Percentiles rank a stretch among this genome's conserved stretches.
phyloP scores from a whole-genome alignment of 805 yeast species.

The Saccharomycopsis sp. region DNA sequence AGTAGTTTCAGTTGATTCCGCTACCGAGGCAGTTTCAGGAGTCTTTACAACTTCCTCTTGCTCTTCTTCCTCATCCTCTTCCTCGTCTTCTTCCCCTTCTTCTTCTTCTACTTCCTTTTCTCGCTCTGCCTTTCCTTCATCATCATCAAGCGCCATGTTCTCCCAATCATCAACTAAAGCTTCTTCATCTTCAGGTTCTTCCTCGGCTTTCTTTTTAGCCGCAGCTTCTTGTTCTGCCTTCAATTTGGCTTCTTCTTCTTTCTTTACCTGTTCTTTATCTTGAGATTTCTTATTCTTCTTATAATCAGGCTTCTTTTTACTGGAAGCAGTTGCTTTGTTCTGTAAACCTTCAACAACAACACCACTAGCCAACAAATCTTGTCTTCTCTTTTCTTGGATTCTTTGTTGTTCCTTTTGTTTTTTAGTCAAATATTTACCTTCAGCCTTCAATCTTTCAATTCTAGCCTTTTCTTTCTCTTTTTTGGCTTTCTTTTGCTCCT shows the following conservation, averaged over 20 bases:
- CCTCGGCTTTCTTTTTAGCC: conserved; percentile 26
- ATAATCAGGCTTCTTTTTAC: conserved; percentile 64
- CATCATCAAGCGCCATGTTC: conserved; percentile 54
- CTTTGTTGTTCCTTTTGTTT: conserved; percentile 93
- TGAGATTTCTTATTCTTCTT: conserved; percentile 32
- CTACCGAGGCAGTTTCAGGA: conserved; percentile 23
- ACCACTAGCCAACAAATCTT: conserved; percentile 69
- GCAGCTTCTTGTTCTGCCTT: conserved; percentile 23
- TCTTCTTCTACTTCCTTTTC: conserved; percentile 16
- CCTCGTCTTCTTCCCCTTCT: conserved; percentile 24
- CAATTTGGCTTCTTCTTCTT: conserved; percentile 22
- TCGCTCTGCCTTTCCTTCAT: conserved; percentile 35
- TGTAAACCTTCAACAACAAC: conserved; percentile 63
- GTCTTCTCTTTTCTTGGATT: conserved; percentile 80
- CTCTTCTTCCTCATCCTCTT: conserved; percentile 28
- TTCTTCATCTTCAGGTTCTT: conserved; percentile 37
- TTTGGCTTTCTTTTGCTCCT: conserved; percentile 58
- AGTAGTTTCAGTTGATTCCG: conserved; percentile 22
- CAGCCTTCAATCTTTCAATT: conserved; percentile 89
- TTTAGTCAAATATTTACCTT: conserved; percentile 89
- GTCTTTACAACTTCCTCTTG: conserved; percentile 27
- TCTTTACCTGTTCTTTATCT: conserved; percentile 30
- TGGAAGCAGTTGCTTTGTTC: conserved; percentile 28
- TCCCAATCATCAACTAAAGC: conserved; percentile 85
- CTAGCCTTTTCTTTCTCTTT: conserved; percentile 83